Base-by-base conservation (phyloP, 768 basidiomycete genomes). In the Lactarius trivialis region DNA sequence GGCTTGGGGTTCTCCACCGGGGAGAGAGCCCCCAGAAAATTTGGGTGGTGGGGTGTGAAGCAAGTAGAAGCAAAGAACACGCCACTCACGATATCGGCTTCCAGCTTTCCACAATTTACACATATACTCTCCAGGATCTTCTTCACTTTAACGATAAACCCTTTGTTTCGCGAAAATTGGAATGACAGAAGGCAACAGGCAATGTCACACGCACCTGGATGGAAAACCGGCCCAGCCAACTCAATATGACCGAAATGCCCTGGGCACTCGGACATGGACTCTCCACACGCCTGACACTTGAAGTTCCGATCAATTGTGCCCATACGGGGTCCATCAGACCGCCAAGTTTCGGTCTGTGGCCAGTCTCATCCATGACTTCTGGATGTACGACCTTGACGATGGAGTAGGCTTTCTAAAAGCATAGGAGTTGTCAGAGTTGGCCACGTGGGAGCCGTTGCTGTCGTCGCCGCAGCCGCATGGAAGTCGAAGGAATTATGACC, bases 231-330 rank as follows among this genome's bases (percentile, higher is more conserved):
- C 69, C 93, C 81, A 49, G 93, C 93, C 71, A 99, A 78, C 77
- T 99, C 97, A 71, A 99, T 93, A 73, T 98, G 95, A 59, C 97
- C 97, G 78, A 99, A 99, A 75, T 98, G 97, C 55, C 97, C 97
- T 30, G 97, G 95, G 78, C 97, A 99, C 73, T 98, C 97, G 19
- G 93, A 88, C 95, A 98, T 98, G n/a, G 95, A 96, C 81, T 99
- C 97, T 68, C 94, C 95, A 74, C 97, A 98, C 32, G 97, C 98
- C 79, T 98, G 94, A 73, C 97, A 99, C 79, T 98, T 98, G 78
- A 96, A 95, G 73, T 95, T 94, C 68, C 93, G 82, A 79, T 95
- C 93, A 69, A 95, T 96, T 32, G 93, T 99, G 41, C 97, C 97
- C 89, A 98, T 93, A 63, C 92, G 85, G 55, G 93, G 77, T 99